phyloP scores from a whole-genome alignment of 2,329 filamentous ascomycete genomes.

The Trichoderma lentiforme region DNA sequence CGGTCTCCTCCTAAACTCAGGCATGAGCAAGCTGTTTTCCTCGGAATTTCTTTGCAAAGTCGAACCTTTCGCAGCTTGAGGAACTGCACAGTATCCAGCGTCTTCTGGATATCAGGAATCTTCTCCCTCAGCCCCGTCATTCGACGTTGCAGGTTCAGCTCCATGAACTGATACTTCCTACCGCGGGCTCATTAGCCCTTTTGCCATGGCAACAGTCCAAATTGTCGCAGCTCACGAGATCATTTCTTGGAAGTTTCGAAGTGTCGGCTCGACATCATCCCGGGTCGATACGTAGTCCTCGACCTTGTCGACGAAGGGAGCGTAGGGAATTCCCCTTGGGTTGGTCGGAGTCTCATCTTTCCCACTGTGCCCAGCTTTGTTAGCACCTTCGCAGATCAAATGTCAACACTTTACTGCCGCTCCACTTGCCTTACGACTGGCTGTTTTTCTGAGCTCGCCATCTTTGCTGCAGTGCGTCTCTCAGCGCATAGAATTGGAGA shows the following conservation, averaged over 20 bases:
- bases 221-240: conserved; percentile 63
- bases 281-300: conserved; percentile 81
- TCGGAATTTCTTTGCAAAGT: background rate
- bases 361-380: conserved; percentile 23
- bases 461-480: conserved; percentile 28
- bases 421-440: conserved; percentile 33
- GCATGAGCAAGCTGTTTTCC: conserved; percentile 21
- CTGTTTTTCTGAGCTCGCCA: conserved; percentile 43
- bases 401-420: background rate
- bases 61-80: conserved; percentile 70
- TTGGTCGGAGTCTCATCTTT: conserved; percentile 62
- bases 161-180: conserved; percentile 99
- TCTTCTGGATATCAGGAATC: conserved; percentile 96
- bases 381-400: background rate
- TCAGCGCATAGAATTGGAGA: conserved; percentile 10
- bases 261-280: conserved; percentile 73
- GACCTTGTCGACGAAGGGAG: conserved; percentile 82
- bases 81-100: conserved; percentile 85
- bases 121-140: conserved; percentile 83
- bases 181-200: conserved; percentile 22
- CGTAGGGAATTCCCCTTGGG: conserved; percentile 76
- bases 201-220: background rate
- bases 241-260: conserved; percentile 89
- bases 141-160: conserved; percentile 83
- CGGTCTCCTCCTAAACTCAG: conserved; percentile 45